Percentiles rank a stretch among this genome's conserved stretches.
phyloP scores from a whole-genome alignment of 2,329 filamentous ascomycete species.

The Domatiomyces catenatus region DNA sequence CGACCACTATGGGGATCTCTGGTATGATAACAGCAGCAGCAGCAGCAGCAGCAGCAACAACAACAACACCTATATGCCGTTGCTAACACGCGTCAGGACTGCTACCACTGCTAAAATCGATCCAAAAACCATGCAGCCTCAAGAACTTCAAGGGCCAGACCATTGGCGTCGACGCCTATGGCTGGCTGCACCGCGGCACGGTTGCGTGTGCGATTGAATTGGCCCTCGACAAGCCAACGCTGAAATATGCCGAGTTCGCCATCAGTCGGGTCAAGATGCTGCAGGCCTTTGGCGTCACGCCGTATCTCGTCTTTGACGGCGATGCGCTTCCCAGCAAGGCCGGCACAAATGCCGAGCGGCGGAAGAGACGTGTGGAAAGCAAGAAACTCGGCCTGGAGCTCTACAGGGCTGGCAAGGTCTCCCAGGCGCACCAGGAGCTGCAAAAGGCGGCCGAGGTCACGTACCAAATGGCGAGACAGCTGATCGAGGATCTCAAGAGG shows the following conservation, averaged over 20 bases:
- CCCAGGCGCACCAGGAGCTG: conserved; percentile 69
- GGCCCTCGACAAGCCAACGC: conserved; percentile 73
- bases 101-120: conserved; percentile 84
- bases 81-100: conserved; percentile 45
- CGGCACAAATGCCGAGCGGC: conserved; percentile 63
- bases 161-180: conserved; percentile 91
- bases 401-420: conserved; percentile 61
- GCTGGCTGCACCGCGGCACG: conserved; percentile 91
- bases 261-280: conserved; percentile 89
- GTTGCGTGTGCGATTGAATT: conserved; percentile 82
- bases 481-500: conserved; percentile 84
- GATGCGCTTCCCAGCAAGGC: conserved; percentile 91
- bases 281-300: conserved; percentile 80
- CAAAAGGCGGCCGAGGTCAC: conserved; percentile 95
- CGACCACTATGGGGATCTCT: conserved; percentile 29
- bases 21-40: conserved; percentile 18
- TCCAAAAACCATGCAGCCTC: conserved; percentile 74
- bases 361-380: conserved; percentile 60
- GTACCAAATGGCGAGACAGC: conserved; percentile 77
- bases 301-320: conserved; percentile 91
- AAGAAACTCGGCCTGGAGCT: conserved; percentile 62
- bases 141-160: conserved; percentile 79
- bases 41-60: too few relatives aligned
- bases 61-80: too few relatives aligned
- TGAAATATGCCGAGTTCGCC: conserved; percentile 80